These are phyloP conservation scores for Penicillium sp. DNA, from an alignment of 2,329 filamentous ascomycete species.

Conservation along the genomic window DNA sequence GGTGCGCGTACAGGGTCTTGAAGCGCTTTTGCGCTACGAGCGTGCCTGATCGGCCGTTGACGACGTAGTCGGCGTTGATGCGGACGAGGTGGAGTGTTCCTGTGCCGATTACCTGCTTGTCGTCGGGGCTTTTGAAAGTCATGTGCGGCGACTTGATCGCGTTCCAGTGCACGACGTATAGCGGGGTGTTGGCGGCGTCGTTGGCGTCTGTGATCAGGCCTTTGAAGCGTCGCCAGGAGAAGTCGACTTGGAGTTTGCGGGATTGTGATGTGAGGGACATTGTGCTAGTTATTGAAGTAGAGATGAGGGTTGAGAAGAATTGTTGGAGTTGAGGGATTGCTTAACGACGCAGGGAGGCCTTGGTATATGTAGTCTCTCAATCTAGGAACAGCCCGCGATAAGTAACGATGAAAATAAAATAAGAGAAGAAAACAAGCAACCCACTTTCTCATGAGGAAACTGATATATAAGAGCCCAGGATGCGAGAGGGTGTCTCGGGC, in stretches of 20 bases:
- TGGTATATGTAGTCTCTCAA: too few relatives aligned
- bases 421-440: too few relatives aligned
- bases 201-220: slow-evolving; percentile 26
- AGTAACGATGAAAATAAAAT: too few relatives aligned
- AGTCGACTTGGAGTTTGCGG: slow-evolving; percentile 28
- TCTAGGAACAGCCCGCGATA: too few relatives aligned
- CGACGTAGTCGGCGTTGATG: slow-evolving; percentile 35
- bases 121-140: slow-evolving; percentile 23
- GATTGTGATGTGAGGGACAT: neutral
- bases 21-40: slow-evolving; percentile 34
- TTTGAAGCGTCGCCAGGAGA: slow-evolving; percentile 34
- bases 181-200: slow-evolving; percentile 18
- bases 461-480: too few relatives aligned
- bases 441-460: too few relatives aligned
- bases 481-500: too few relatives aligned
- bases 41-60: slow-evolving; percentile 28
- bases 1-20: slow-evolving; percentile 34
- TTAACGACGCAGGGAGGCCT: too few relatives aligned
- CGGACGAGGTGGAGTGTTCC: slow-evolving; percentile 29
- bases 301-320: too few relatives aligned
- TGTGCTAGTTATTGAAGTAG: neutral
- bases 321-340: too few relatives aligned
- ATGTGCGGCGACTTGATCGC: slow-evolving; percentile 22
- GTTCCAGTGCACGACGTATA: slow-evolving; percentile 31
- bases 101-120: slow-evolving; percentile 26